A percentile compares a stretch with the other conserved stretches of the same genome.
These are phyloP conservation scores for Salicornia ramosissima DNA, from an alignment of 148 eudicot genomes.

Conservation along the genomic window DNA sequence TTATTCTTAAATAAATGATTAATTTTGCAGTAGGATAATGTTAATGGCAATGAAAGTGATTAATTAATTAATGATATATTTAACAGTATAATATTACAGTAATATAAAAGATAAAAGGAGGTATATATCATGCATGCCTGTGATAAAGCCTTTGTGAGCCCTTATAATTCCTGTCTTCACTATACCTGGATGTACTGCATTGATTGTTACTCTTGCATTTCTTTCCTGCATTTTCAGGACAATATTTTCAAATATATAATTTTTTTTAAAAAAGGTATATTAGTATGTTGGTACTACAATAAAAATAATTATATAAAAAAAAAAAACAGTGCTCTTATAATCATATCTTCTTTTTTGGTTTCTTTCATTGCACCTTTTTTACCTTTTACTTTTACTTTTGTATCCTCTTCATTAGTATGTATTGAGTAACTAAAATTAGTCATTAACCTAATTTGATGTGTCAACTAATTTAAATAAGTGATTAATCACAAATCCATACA, in stretches of 20 bases:
- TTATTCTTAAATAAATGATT: background rate
- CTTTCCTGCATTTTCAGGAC: constrained; percentile 44
- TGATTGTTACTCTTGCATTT: constrained; percentile 74
- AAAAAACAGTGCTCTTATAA: constrained; percentile 23
- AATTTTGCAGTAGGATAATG: background rate
- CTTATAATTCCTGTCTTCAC: constrained; percentile 94
- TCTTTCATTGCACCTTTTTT: background rate
- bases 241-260: too few species aligned
- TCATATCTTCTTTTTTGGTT: constrained; percentile 17
- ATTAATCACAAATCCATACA: background rate
- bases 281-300: background rate
- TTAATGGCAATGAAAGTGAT: background rate
- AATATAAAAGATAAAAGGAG: background rate
- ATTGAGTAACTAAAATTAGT: background rate
- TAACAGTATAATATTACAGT: background rate
- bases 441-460: constrained; percentile 1
- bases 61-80: background rate
- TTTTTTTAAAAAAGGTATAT: too few species aligned
- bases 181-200: constrained; percentile 93
- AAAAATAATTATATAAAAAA: background rate
- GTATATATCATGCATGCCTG: constrained; percentile 57
- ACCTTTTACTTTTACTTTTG: constrained; percentile 13
- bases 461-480: background rate
- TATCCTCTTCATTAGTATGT: background rate
- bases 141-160: constrained; percentile 81